These are phyloP conservation scores for Viola odorata DNA, from an alignment of 345 rosid genomes.

Conservation along the genomic window DNA sequence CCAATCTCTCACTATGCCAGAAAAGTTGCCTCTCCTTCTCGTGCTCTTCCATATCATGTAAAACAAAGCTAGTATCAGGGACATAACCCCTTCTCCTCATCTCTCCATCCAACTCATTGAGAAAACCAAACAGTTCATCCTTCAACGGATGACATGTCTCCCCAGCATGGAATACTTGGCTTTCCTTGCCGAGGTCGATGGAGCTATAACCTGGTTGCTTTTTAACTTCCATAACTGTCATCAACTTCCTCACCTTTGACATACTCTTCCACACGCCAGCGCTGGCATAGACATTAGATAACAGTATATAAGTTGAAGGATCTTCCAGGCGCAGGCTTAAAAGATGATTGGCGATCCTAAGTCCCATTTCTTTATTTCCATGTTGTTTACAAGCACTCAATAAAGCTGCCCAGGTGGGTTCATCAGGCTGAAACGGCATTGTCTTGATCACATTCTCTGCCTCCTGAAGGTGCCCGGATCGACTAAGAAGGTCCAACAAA, in stretches of 20 bases:
- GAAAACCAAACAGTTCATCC: constrained; percentile 42
- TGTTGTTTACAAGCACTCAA: constrained; percentile 67
- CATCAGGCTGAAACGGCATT: constrained; percentile 75
- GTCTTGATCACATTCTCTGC: constrained; percentile 50
- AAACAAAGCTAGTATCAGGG: constrained; percentile 58
- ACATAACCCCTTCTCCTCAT: constrained; percentile 66
- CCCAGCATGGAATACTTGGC: constrained; percentile 58
- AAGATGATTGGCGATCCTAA: constrained; percentile 50
- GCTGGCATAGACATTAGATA: constrained; percentile 60
- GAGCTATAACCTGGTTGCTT: constrained; percentile 70
- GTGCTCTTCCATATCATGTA: constrained; percentile 56
- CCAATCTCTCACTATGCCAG: constrained; percentile 73
- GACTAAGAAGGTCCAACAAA: constrained; percentile 69
- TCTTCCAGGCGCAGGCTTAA: constrained; percentile 44
- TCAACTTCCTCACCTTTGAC: constrained; percentile 50
- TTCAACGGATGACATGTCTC: constrained; percentile 51
- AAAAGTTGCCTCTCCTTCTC: constrained; percentile 68
- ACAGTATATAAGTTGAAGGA: constrained; percentile 60
- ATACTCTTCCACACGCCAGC: constrained; percentile 51
- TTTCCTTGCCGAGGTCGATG: constrained; percentile 44
- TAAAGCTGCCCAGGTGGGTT: constrained; percentile 80
- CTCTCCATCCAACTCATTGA: constrained; percentile 43
- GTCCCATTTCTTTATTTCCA: constrained; percentile 41
- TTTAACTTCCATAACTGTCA: constrained; percentile 42
- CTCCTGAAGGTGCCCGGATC: constrained; percentile 66